These are phyloP conservation scores for Letharia lupina DNA, from an alignment of 495 filamentous ascomycete genomes.

Conservation along the genomic window DNA sequence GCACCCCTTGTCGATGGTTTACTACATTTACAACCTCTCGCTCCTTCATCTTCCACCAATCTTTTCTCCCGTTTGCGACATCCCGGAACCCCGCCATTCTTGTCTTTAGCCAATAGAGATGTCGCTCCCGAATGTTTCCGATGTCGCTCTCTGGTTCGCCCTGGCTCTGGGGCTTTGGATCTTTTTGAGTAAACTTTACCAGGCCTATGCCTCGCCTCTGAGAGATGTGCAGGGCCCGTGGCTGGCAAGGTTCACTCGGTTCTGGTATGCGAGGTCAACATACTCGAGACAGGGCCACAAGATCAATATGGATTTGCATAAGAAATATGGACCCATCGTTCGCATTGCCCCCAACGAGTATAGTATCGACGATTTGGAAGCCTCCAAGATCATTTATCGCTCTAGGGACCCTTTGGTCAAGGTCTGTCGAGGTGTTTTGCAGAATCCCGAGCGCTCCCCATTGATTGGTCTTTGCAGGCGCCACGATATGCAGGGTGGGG, in stretches of 20 bases:
- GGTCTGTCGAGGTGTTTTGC: slow-evolving; percentile 27
- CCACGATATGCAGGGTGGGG: slow-evolving; percentile 3
- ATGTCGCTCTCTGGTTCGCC: background rate
- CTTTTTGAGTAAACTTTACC: background rate
- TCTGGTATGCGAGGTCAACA: slow-evolving; percentile 47
- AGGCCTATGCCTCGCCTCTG: slow-evolving; percentile 27
- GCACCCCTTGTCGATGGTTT: background rate
- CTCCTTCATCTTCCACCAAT: background rate
- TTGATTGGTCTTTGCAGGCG: slow-evolving; percentile 1
- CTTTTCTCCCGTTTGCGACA: background rate
- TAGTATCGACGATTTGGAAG: slow-evolving; percentile 38
- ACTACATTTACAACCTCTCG: background rate
- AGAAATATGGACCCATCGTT: slow-evolving; percentile 35
- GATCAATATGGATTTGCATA: slow-evolving; percentile 41
- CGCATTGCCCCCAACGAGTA: slow-evolving; percentile 44
- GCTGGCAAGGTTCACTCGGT: slow-evolving; percentile 44
- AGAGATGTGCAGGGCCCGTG: slow-evolving; percentile 44
- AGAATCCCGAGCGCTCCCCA: slow-evolving; percentile 15
- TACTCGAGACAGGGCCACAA: slow-evolving; percentile 37
- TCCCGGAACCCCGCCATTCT: background rate
- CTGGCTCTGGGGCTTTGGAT: background rate
- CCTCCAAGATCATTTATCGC: slow-evolving; percentile 40
- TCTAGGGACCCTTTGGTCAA: slow-evolving; percentile 35
- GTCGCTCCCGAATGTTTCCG: background rate
- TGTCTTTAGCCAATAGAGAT: background rate